Conservation (phyloP, 768 basidiomycete species). For the Cystobasidium tubakii region DNA sequence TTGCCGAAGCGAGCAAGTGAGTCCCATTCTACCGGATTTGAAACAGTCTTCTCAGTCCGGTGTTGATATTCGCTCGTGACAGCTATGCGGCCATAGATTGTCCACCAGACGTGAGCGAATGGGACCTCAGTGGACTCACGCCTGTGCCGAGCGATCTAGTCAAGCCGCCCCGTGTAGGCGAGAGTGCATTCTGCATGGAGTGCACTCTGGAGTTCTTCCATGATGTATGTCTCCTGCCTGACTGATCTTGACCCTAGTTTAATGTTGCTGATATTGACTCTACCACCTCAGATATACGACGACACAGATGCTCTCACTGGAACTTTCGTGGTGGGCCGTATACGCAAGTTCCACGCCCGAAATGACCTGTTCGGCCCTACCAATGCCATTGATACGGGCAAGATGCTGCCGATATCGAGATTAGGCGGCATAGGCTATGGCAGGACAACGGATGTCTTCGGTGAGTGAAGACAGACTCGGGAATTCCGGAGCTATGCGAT, state of each 20-base stretch:
- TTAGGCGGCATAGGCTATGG: conserved; percentile 59
- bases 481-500: neutral
- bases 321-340: conserved; percentile 44
- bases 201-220: conserved; percentile 40
- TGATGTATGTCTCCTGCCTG: neutral
- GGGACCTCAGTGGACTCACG: conserved; percentile 46
- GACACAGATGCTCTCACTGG: neutral
- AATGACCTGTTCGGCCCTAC: conserved; percentile 28
- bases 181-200: conserved; percentile 51
- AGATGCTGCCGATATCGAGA: conserved; percentile 49
- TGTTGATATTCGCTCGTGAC: neutral
- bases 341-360: conserved; percentile 49
- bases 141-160: conserved; percentile 44
- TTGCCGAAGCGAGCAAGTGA: conserved; percentile 51
- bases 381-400: conserved; percentile 38
- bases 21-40: neutral
- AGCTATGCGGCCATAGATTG: conserved; percentile 49
- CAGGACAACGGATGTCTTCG: conserved; percentile 54
- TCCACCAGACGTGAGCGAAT: conserved; percentile 49
- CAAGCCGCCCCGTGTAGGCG: conserved; percentile 50
- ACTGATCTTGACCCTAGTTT: conserved; percentile 8
- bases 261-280: neutral
- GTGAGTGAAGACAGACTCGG: neutral
- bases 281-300: neutral
- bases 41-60: neutral